Conservation (phyloP, 1,284 basidiomycete genomes). For the Ceratobasidium sp. region DNA sequence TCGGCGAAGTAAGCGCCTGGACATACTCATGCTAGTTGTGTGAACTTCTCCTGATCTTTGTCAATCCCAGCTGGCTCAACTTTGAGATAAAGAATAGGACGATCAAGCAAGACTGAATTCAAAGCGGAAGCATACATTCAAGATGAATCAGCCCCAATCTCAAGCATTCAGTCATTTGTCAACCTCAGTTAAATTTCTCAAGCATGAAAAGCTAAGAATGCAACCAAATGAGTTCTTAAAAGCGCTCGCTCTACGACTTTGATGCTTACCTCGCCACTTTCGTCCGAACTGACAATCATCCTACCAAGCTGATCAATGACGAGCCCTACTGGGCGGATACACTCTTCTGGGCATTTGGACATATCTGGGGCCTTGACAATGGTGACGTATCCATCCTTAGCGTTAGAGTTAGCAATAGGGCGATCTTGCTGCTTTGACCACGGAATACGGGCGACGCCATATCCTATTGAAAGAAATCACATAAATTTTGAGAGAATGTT, state of each 20-base stretch:
- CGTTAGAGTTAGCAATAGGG: not conserved
- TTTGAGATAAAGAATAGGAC: no score
- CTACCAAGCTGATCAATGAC: conserved; percentile 13
- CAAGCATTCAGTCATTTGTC: no score
- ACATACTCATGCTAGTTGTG: no score
- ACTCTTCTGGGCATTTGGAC: conserved; percentile 19
- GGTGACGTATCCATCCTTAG: conserved; percentile 26
- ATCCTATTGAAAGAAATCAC: not conserved
- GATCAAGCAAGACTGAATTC: no score
- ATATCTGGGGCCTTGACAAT: conserved; percentile 14
- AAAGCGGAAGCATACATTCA: not conserved
- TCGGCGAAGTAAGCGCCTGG: conserved; percentile 54
- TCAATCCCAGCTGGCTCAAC: no score
- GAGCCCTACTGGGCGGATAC: conserved; percentile 34
- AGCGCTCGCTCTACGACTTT: no score
- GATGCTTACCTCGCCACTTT: conserved; percentile 30
- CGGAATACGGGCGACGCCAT: conserved; percentile 15
- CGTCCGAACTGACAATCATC: conserved; percentile 29
- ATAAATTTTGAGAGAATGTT: no score
- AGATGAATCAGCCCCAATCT: no score
- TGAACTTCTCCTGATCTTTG: no score
- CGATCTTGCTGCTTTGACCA: not conserved
- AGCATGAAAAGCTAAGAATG: no score
- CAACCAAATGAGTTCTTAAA: no score
- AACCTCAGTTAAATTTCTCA: no score